Base-by-base conservation (phyloP, 805 yeast genomes). In the Yamadazyma takamatsuzukensis region DNA sequence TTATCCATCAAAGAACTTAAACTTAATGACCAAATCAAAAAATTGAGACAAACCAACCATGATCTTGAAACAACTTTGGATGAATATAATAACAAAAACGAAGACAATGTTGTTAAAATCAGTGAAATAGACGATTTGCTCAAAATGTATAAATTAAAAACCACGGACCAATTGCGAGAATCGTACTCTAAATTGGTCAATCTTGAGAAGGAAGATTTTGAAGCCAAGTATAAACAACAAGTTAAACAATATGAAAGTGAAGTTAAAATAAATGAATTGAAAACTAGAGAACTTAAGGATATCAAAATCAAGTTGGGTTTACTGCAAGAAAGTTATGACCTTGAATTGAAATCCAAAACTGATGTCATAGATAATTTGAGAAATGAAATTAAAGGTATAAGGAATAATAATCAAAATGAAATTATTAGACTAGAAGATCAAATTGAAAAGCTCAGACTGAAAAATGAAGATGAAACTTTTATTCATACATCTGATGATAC, bases 1-100 rank as follows among this genome's bases (percentile, higher is more conserved):
- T 57, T 87, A 23, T 77, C 93, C 0, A 70, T 71, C 37, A 78
- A 76, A 39, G 97, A 90, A 47, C 67, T 86, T 17, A 76, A 74
- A 43, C 68, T 78, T 32, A 78, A 74, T 44, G 84, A 78, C 25
- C 66, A 79, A 0, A 76, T 89, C 30, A 83, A 83, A 40, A 68
- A 70, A 41, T 56, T 88, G 36, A 75, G 77, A 35, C 25, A 46
- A 3, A 34, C 44, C 5, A 63, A 61, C 40, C 33, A 33, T 7
- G 53, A 54, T 16, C 51, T 61, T 13, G 70, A 65, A 29, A 15
- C 40, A 2, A 47, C 49, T n/a, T 45, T 63, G 26, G 42, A 41
- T 8, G 60, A 54, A 12, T 55, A 51, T 24, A 44, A 55, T 5
- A 49, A 44, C 8, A 63, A 62, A 30, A 51, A 51, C 30, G 62